Conservation (phyloP, 306 rosid genomes). For the Adenanthera pavonina region DNA sequence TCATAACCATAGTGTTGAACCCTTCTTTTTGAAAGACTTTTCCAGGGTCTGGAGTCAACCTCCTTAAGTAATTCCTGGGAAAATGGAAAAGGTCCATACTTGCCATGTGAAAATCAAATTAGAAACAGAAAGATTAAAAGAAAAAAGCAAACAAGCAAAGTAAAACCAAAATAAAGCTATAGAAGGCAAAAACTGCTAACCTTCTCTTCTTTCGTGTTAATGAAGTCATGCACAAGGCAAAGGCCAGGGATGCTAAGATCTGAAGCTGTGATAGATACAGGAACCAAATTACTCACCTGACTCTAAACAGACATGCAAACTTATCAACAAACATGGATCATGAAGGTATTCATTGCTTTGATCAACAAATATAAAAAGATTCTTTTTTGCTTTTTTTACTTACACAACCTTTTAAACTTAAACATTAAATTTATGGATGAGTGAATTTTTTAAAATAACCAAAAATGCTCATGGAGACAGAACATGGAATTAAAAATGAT, state of each 20-base stretch:
- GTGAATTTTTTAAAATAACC: not conserved
- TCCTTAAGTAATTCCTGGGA: conserved; percentile 68
- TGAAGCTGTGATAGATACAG: conserved; percentile 67
- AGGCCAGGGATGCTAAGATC: conserved; percentile 83
- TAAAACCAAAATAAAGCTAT: conserved; percentile 19
- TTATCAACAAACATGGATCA: conserved; percentile 30
- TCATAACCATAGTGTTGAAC: conserved; percentile 97
- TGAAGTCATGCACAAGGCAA: conserved; percentile 75
- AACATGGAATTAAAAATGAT: not conserved
- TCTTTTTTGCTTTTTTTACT: not conserved
- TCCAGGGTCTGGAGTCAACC: conserved; percentile 80
- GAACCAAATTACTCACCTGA: conserved; percentile 53
- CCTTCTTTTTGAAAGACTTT: conserved; percentile 77
- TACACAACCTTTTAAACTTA: not conserved
- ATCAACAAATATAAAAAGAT: not conserved
- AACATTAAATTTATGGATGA: not conserved
- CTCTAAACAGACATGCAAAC: conserved; percentile 44
- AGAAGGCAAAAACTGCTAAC: conserved; percentile 44
- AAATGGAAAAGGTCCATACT: conserved; percentile 19
- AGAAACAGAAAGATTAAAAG: conserved; percentile 8
- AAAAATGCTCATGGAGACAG: not conserved
- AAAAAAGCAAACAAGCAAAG: conserved; percentile 27
- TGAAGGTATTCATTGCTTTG: not conserved
- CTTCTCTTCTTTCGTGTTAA: conserved; percentile 77
- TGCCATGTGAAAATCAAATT: not conserved